Base-by-base conservation (phyloP, 495 filamentous ascomycete species). In the Chaetomium cochliodes region DNA sequence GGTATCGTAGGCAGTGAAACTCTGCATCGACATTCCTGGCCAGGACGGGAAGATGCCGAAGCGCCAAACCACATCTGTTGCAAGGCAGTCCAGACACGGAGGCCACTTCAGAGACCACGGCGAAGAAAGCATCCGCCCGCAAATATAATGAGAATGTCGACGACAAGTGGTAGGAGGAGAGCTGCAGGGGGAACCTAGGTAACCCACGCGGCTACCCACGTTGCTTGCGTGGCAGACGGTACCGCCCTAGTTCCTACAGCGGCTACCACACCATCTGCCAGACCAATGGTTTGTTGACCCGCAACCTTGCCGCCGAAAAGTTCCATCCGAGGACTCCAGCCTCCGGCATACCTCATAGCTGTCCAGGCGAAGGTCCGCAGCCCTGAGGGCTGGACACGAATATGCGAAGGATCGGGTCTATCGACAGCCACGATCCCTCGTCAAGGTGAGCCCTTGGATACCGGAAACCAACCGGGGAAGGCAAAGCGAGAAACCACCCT, bases 201-300 rank as follows among this genome's bases (percentile, higher is more conserved):
- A 22, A n/a, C 5, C 28, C 49, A 60, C 49, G 49, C 63, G 63
- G 63, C 53, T 64, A 60, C 58, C 39, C 55, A 58, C 68, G 28
- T 42, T 20, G 20, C 42, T 42, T 37, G 28, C 12, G 26, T 6
- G 30, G 51, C 41, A 5, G 16, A 23, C 8, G 28, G 50, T 41
- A 57, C 13, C 39, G 41, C 39, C 16, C 49, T 60, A 39, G 30
- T 61, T 57, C 22, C 51, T 9, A 65, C 7, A 57, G 64, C 64
- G 64, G 64, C 42, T 61, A 65, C 28, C 6, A 25, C 37, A 39
- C 50, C 15, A 25, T 22, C 41, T 42, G 39, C 20, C 37, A 39
- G 23, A 18, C 55, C 25, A 59, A 47, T 65, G 3, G 33, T 58
- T 33, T 13, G n/a, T 18, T n/a, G 9, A 30, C n/a, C 30, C 9